Conservation (phyloP, 2,329 filamentous ascomycete genomes). For the Plectosphaerella sp. region DNA sequence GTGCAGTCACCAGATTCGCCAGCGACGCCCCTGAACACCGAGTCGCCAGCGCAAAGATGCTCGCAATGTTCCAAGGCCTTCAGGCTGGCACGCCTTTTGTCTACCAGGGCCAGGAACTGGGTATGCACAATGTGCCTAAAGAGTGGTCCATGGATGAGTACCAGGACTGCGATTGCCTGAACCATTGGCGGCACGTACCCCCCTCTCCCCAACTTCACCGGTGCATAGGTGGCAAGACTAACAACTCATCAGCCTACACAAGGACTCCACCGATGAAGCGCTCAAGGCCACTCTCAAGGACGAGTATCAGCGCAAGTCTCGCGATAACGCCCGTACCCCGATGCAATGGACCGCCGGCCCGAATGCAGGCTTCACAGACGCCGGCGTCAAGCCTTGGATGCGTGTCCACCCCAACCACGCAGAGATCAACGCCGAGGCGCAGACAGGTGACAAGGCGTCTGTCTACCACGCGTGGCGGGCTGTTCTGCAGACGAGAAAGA, state of each 20-base stretch:
- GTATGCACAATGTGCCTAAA: conserved; percentile 59
- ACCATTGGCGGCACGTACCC: conserved; percentile 38
- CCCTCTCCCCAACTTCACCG: neutral
- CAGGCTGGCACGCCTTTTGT: conserved; percentile 61
- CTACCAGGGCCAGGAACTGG: conserved; percentile 68
- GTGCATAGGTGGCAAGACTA: neutral
- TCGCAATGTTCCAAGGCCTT: conserved; percentile 51
- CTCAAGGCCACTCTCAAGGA: conserved; percentile 28
- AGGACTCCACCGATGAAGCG: conserved; percentile 31
- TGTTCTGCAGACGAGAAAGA: conserved; percentile 56
- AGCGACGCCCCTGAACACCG: conserved; percentile 45
- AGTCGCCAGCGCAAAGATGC: conserved; percentile 50
- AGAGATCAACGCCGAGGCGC: conserved; percentile 57
- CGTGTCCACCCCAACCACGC: conserved; percentile 59
- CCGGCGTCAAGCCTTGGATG: conserved; percentile 61
- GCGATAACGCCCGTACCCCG: conserved; percentile 68
- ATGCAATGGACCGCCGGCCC: conserved; percentile 63
- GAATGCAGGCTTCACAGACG: conserved; percentile 61
- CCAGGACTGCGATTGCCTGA: conserved; percentile 60
- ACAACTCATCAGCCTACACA: conserved; percentile 23
- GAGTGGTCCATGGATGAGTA: conserved; percentile 62
- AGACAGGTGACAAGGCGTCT: conserved; percentile 42
- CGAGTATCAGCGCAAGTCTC: conserved; percentile 53
- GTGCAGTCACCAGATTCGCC: conserved; percentile 52
- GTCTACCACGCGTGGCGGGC: conserved; percentile 59